Percentiles rank a stretch among this genome's conserved stretches.
These are phyloP conservation scores for Yarrowia galli DNA, from an alignment of 1,139 yeast genomes.

Conservation along the genomic window DNA sequence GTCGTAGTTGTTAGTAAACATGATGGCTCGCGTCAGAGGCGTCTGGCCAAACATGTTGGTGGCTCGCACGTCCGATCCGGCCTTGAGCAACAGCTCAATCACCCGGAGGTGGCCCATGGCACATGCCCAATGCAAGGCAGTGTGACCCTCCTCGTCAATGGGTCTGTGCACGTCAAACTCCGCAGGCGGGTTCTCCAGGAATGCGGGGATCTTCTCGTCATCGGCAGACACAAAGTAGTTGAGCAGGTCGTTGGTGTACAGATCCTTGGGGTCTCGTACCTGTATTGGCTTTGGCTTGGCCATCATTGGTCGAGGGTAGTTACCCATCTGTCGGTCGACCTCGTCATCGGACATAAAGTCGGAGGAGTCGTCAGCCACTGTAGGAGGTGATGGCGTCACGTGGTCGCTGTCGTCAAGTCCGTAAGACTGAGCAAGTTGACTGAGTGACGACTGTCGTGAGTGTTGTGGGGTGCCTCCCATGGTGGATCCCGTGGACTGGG, in stretches of 20 bases:
- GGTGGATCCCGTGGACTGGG: slow-evolving; percentile 15
- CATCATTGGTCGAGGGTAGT: slow-evolving; percentile 23
- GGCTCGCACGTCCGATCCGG: slow-evolving; percentile 78
- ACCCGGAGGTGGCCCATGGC: slow-evolving; percentile 84
- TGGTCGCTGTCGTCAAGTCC: slow-evolving; percentile 36
- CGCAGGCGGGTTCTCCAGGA: slow-evolving; percentile 73
- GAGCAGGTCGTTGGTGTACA: slow-evolving; percentile 48
- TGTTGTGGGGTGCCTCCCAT: slow-evolving; percentile 26
- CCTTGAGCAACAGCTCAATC: slow-evolving; percentile 70
- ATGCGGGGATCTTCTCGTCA: slow-evolving; percentile 73
- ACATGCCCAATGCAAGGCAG: slow-evolving; percentile 96
- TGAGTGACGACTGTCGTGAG: slow-evolving; percentile 20
- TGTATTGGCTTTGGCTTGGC: slow-evolving; percentile 25
- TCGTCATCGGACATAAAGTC: slow-evolving; percentile 31
- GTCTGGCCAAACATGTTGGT: slow-evolving; percentile 82
- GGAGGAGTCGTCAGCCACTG: slow-evolving; percentile 39
- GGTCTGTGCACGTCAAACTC: slow-evolving; percentile 85
- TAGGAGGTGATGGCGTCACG: slow-evolving; percentile 38
- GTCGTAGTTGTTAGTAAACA: slow-evolving; percentile 88
- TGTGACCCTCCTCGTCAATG: slow-evolving; percentile 95
- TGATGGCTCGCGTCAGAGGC: slow-evolving; percentile 80
- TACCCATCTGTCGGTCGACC: slow-evolving; percentile 26
- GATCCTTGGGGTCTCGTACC: slow-evolving; percentile 35
- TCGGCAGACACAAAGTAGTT: slow-evolving; percentile 75
- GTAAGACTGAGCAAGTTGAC: slow-evolving; percentile 23